Evolutionary conservation across 306 rosid genomes (phyloP).

Genomic region (Senna tora): DNA sequence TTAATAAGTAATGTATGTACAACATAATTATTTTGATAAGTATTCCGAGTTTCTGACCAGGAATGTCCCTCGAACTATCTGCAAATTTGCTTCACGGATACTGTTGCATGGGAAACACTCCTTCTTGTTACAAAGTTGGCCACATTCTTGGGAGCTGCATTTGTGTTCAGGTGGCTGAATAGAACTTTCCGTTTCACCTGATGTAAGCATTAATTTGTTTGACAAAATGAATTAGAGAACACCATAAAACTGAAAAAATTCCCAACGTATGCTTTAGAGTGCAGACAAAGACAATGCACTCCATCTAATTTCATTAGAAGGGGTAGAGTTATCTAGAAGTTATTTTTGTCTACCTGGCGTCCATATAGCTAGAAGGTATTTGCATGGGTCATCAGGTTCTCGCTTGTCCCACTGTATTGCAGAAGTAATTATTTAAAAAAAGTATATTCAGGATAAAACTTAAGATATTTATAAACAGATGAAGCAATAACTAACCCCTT

Average conservation of each 20-base stretch:
- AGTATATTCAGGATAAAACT: conserved; percentile 16
- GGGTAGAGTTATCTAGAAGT: neutral
- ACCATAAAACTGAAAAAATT: conserved; percentile 27
- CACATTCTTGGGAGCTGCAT: conserved; percentile 65
- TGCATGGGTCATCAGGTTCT: conserved; percentile 96
- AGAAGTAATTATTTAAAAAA: conserved; percentile 19
- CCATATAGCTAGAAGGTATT: conserved; percentile 96
- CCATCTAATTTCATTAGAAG: conserved; percentile 26
- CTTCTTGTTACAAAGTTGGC: conserved; percentile 67
- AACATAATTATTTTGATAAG: conserved; percentile 32
- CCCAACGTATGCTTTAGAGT: conserved; percentile 19
- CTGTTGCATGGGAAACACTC: conserved; percentile 91
- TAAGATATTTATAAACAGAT: conserved; percentile 21
- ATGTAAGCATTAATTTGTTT: conserved; percentile 39
- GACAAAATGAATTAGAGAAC: conserved; percentile 36
- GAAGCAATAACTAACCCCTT: conserved; percentile 65
- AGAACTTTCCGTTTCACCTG: conserved; percentile 93
- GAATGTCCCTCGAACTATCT: conserved; percentile 83
- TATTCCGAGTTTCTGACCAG: conserved; percentile 75
- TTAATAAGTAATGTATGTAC: conserved; percentile 12
- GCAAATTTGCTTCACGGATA: conserved; percentile 74
- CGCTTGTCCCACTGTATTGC: conserved; percentile 71
- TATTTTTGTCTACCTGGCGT: conserved; percentile 76
- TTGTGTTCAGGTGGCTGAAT: conserved; percentile 76
- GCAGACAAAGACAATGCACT: conserved; percentile 18